Percentiles rank a stretch among this genome's conserved stretches.
phyloP scores from a whole-genome alignment of 768 basidiomycete genomes.

The Chalciporus pseudorubinellus region DNA sequence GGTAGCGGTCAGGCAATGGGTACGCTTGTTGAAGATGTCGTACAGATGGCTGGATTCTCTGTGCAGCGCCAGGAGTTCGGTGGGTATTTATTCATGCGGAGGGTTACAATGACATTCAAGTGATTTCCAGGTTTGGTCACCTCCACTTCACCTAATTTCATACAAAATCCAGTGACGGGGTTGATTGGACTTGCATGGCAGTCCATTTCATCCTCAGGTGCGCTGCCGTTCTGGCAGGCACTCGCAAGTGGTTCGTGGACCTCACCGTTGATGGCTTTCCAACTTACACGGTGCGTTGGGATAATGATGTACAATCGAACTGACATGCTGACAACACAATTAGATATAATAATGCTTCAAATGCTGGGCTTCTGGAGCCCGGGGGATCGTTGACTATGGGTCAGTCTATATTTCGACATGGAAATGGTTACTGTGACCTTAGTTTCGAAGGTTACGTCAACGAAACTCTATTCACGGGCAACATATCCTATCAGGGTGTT shows the following conservation, averaged over 20 bases:
- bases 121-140: slow-evolving; percentile 36
- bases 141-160: slow-evolving; percentile 33
- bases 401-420: slow-evolving; percentile 16
- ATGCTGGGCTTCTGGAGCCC: slow-evolving; percentile 45
- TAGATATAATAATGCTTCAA: slow-evolving; percentile 41
- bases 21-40: slow-evolving; percentile 55
- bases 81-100: slow-evolving; percentile 27
- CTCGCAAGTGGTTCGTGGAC: slow-evolving; percentile 46
- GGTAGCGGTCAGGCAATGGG: slow-evolving; percentile 48
- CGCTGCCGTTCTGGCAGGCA: slow-evolving; percentile 67
- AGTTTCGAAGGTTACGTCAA: slow-evolving; percentile 53
- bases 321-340: slow-evolving; percentile 25
- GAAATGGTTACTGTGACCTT: neutral
- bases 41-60: slow-evolving; percentile 67
- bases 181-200: slow-evolving; percentile 73
- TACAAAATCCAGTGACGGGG: slow-evolving; percentile 57
- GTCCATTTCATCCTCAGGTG: slow-evolving; percentile 53
- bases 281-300: slow-evolving; percentile 46
- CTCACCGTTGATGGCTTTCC: slow-evolving; percentile 62
- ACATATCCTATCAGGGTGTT: slow-evolving; percentile 47
- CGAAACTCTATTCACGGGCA: slow-evolving; percentile 43
- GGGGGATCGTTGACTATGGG: slow-evolving; percentile 79
- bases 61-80: slow-evolving; percentile 56
- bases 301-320: neutral
- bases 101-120: slow-evolving; percentile 17